Evolutionary conservation across 2,329 filamentous ascomycete genomes (phyloP).

Genomic region (Didymellaceae sp.): DNA sequence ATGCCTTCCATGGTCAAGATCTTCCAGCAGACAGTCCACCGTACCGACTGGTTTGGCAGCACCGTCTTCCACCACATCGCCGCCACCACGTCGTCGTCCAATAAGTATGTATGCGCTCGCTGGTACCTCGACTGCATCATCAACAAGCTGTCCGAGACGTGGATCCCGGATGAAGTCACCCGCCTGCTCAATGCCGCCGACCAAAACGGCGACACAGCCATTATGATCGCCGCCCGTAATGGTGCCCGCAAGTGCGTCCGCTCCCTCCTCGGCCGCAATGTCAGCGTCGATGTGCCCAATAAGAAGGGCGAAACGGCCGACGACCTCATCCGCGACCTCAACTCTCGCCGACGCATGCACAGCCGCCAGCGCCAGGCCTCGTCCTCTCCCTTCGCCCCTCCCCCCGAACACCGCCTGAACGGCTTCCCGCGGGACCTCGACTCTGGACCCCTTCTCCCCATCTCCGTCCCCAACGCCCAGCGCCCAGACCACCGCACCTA

Average conservation of each 20-base stretch:
- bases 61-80: conserved; percentile 96
- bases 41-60: conserved; percentile 78
- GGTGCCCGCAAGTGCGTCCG: conserved; percentile 78
- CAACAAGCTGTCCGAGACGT: conserved; percentile 81
- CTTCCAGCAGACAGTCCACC: conserved; percentile 80
- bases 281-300: conserved; percentile 83
- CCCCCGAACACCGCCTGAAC: conserved; percentile 43
- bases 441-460: conserved; percentile 32
- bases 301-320: conserved; percentile 82
- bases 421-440: conserved; percentile 32
- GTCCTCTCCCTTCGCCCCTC: conserved; percentile 65
- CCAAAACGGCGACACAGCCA: conserved; percentile 87
- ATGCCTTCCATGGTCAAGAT: conserved; percentile 86
- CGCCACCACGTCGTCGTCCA: conserved; percentile 82
- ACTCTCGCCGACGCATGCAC: conserved; percentile 70
- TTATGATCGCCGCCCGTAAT: conserved; percentile 85
- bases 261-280: conserved; percentile 75
- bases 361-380: conserved; percentile 70
- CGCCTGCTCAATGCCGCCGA: conserved; percentile 83
- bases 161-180: conserved; percentile 77
- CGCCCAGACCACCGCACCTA: conserved; percentile 39
- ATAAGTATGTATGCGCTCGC: conserved; percentile 85
- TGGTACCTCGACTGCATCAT: conserved; percentile 94
- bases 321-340: conserved; percentile 76
- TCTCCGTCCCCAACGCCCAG: conserved; percentile 33